A percentile compares a stretch with the other conserved stretches of the same genome.
These are phyloP conservation scores for Sporothrix dimorphospora DNA, from an alignment of 2,329 filamentous ascomycete species.

Conservation along the genomic window DNA sequence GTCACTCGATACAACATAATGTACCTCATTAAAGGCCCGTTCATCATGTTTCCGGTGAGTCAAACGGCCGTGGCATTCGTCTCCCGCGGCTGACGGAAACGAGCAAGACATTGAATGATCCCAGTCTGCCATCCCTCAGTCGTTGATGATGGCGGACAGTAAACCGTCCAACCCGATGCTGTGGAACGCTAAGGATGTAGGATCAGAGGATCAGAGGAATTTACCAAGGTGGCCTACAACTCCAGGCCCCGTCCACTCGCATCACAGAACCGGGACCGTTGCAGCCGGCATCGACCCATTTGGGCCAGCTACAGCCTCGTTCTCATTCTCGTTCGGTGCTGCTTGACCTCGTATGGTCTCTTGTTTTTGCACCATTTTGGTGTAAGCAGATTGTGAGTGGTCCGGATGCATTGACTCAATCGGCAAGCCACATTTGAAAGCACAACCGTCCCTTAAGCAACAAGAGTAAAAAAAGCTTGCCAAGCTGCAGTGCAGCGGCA, in stretches of 20 bases:
- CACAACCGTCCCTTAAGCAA: neutral
- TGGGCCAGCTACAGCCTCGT: neutral
- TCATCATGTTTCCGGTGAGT: neutral
- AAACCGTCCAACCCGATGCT: constrained; percentile 14
- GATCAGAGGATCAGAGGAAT: neutral
- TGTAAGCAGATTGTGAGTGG: no score
- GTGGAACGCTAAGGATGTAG: constrained; percentile 11
- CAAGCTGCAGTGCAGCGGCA: neutral
- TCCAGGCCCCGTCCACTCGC: neutral
- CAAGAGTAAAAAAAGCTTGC: neutral
- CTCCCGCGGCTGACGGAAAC: neutral
- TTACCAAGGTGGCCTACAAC: neutral
- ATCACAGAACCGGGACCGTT: neutral
- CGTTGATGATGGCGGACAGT: neutral
- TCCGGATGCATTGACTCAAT: neutral
- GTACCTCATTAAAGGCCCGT: neutral
- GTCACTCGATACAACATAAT: neutral
- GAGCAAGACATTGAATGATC: neutral
- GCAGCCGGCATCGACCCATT: neutral
- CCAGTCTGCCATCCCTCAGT: no score
- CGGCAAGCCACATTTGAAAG: neutral
- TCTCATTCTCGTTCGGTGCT: neutral
- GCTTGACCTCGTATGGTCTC: neutral
- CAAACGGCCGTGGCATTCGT: neutral
- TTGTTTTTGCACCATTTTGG: neutral